phyloP scores from a whole-genome alignment of 805 yeast genomes.

The Wickerhamiella nectarea region DNA sequence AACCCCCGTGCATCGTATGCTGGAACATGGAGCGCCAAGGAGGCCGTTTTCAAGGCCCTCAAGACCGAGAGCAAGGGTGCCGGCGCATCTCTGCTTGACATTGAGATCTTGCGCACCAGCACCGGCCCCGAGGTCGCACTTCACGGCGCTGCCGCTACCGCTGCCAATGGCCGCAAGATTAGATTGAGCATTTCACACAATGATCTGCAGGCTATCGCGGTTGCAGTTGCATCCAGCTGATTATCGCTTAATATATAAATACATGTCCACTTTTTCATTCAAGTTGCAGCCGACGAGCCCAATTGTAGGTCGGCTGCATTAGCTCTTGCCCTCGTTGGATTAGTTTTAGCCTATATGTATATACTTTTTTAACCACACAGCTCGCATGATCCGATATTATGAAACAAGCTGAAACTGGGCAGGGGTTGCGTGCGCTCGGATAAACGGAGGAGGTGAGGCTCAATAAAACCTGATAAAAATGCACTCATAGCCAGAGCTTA shows the following conservation, averaged over 20 bases:
- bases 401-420: too few relatives aligned
- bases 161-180: slow-evolving; percentile 54
- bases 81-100: slow-evolving; percentile 85
- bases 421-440: too few relatives aligned
- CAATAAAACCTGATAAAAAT: too few relatives aligned
- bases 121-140: slow-evolving; percentile 76
- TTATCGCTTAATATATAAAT: neutral
- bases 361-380: too few relatives aligned
- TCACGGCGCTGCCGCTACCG: slow-evolving; percentile 59
- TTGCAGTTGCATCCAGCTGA: slow-evolving; percentile 45
- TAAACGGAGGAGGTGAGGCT: too few relatives aligned
- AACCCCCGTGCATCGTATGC: slow-evolving; percentile 81
- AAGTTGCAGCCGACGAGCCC: too few relatives aligned
- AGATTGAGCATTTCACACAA: slow-evolving; percentile 91
- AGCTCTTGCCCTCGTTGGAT: too few relatives aligned
- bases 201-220: slow-evolving; percentile 95
- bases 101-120: slow-evolving; percentile 63
- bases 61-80: slow-evolving; percentile 85
- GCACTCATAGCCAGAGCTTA: too few relatives aligned
- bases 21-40: slow-evolving; percentile 99
- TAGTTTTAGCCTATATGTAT: too few relatives aligned
- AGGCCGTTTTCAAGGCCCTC: slow-evolving; percentile 93
- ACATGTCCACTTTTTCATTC: too few relatives aligned
- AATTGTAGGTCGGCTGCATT: too few relatives aligned
- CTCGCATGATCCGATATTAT: too few relatives aligned